Conservation (phyloP, 345 rosid genomes). For the Lumnitzera littorea region DNA sequence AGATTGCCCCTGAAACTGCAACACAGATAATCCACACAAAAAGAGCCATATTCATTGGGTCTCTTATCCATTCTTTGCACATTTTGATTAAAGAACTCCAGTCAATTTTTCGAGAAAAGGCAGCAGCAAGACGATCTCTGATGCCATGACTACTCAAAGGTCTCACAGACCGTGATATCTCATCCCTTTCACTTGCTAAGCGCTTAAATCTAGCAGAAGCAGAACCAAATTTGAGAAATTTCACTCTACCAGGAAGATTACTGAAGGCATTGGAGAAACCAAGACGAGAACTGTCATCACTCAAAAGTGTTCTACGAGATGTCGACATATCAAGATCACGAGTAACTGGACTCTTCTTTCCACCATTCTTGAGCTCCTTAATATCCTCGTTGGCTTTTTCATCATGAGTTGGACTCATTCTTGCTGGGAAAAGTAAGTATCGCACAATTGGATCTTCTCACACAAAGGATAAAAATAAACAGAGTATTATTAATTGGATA, state of each 20-base stretch:
- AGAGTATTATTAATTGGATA: no score
- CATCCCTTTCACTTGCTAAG: slow-evolving; percentile 60
- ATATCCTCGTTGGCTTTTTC: slow-evolving; percentile 31
- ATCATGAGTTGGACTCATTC: slow-evolving; percentile 39
- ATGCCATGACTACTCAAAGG: slow-evolving; percentile 39
- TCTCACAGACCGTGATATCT: slow-evolving; percentile 51
- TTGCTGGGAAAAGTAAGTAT: neutral
- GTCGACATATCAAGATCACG: slow-evolving; percentile 29
- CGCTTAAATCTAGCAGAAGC: slow-evolving; percentile 61
- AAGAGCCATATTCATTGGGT: slow-evolving; percentile 83
- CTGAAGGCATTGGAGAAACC: slow-evolving; percentile 16
- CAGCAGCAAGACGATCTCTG: slow-evolving; percentile 49
- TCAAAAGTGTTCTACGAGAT: slow-evolving; percentile 39
- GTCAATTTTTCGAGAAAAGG: slow-evolving; percentile 52
- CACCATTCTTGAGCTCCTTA: slow-evolving; percentile 31
- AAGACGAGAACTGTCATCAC: slow-evolving; percentile 20
- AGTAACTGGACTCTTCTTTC: slow-evolving; percentile 21
- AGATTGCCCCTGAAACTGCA: slow-evolving; percentile 85
- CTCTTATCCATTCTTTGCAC: slow-evolving; percentile 63
- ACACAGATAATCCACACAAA: slow-evolving; percentile 62
- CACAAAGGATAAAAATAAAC: no score
- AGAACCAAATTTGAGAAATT: slow-evolving; percentile 52
- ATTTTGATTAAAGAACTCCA: slow-evolving; percentile 50
- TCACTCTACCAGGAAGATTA: slow-evolving; percentile 26
- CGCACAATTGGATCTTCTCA: neutral